Evolutionary conservation across 139 green algal species (phyloP).

Genomic region (Penium margaritaceum): DNA sequence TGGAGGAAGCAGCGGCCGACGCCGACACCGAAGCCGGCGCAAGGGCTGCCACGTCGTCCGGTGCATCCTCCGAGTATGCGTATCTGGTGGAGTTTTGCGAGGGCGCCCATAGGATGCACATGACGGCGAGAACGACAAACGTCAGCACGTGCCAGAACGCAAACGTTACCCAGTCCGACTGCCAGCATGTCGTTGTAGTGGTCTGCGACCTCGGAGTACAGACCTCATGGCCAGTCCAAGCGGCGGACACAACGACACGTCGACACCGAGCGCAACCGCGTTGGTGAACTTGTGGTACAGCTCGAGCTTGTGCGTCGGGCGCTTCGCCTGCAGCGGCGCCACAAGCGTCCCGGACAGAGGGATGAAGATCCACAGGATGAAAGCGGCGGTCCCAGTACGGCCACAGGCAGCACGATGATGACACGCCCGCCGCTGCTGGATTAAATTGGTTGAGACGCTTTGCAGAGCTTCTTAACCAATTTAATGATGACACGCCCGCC

Average conservation of each 20-base stretch:
- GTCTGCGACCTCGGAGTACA: slow-evolving; percentile 61
- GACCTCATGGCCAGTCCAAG: slow-evolving; percentile 62
- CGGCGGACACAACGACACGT: slow-evolving; percentile 52
- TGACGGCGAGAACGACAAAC: slow-evolving; percentile 50
- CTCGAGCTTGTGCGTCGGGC: slow-evolving; percentile 55
- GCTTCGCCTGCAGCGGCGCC: slow-evolving; percentile 50
- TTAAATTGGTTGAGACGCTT: too few relatives aligned
- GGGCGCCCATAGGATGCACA: slow-evolving; percentile 58
- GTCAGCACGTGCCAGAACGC: slow-evolving; percentile 57
- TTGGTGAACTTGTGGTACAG: slow-evolving; percentile 65
- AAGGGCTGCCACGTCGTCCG: too few relatives aligned
- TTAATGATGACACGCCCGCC: too few relatives aligned
- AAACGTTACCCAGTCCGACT: slow-evolving; percentile 50
- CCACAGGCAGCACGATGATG: slow-evolving; percentile 60
- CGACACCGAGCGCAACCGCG: slow-evolving; percentile 54
- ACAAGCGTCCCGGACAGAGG: slow-evolving; percentile 56
- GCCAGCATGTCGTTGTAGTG: slow-evolving; percentile 57
- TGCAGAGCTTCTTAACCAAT: too few relatives aligned
- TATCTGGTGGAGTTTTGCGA: slow-evolving; percentile 45
- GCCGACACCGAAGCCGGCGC: too few relatives aligned
- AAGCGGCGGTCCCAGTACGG: slow-evolving; percentile 60
- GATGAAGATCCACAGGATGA: slow-evolving; percentile 69
- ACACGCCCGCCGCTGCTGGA: slow-evolving; percentile 45
- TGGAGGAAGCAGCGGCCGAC: too few relatives aligned
- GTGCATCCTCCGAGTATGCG: too few relatives aligned